Percentiles rank a stretch among this genome's conserved stretches.
phyloP scores from a whole-genome alignment of 1,284 basidiomycete species.

The Boletus mariae region DNA sequence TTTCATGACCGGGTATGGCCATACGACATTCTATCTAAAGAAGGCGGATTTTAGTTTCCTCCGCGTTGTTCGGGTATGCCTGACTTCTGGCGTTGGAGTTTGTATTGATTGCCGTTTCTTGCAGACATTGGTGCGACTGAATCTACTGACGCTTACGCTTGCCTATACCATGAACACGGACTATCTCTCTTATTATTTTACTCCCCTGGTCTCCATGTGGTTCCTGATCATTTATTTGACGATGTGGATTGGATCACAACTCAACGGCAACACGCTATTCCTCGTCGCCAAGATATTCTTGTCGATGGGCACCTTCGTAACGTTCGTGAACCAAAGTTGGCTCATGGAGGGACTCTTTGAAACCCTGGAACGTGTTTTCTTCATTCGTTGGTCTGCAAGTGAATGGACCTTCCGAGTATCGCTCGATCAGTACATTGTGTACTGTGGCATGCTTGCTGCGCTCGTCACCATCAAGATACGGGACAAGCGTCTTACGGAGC shows the following conservation, averaged over 20 bases:
- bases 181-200: conserved; percentile 87
- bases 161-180: conserved; percentile 89
- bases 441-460: conserved; percentile 79
- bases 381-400: conserved; percentile 76
- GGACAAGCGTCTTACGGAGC: conserved; percentile 68
- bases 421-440: conserved; percentile 86
- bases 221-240: conserved; percentile 83
- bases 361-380: conserved; percentile 60
- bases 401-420: conserved; percentile 88
- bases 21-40: conserved; percentile 75
- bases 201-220: conserved; percentile 80
- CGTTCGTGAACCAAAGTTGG: conserved; percentile 64
- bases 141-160: conserved; percentile 76
- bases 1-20: conserved; percentile 77
- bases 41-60: conserved; percentile 82
- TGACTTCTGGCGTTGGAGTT: not conserved
- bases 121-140: conserved; percentile 77
- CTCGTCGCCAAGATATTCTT: conserved; percentile 66
- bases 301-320: conserved; percentile 60
- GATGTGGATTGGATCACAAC: conserved; percentile 65
- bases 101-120: conserved; percentile 8
- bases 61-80: conserved; percentile 62
- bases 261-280: conserved; percentile 70
- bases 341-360: conserved; percentile 63
- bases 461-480: conserved; percentile 73